Conservation (phyloP, 73 alveolate genomes). For the Blepharisma stoltei region DNA sequence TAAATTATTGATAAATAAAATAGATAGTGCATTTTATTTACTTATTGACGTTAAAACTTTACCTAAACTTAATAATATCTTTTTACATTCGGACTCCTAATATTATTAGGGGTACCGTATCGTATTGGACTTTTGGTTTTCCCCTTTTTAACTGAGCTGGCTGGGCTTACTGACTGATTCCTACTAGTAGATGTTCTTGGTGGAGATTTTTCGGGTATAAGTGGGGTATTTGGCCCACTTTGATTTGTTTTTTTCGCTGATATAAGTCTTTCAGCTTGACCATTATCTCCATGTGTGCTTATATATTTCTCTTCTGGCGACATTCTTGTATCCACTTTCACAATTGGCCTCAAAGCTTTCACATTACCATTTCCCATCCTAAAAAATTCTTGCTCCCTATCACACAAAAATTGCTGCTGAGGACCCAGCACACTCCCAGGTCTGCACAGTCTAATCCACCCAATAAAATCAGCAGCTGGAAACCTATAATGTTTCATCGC, state of each 20-base stretch:
- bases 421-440: conserved; percentile 93
- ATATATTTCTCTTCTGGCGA: conserved; percentile 20
- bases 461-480: conserved; percentile 84
- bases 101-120: no score
- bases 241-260: conserved; percentile 26
- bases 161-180: no score
- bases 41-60: no score
- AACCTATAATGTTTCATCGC: conserved; percentile 78
- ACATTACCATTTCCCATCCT: conserved; percentile 9
- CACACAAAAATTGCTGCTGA: conserved; percentile 56
- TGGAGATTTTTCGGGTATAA: neutral
- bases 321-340: conserved; percentile 13
- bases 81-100: no score
- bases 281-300: conserved; percentile 37
- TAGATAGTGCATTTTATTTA: no score
- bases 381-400: neutral
- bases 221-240: conserved; percentile 23
- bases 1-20: no score
- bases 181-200: no score
- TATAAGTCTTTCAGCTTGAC: conserved; percentile 44
- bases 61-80: no score
- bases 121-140: no score
- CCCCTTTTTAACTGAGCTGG: no score
- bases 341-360: neutral
- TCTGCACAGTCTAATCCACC: conserved; percentile 79